These are phyloP conservation scores for Hibiscus syriacus DNA, from an alignment of 345 rosid species.

Conservation along the genomic window DNA sequence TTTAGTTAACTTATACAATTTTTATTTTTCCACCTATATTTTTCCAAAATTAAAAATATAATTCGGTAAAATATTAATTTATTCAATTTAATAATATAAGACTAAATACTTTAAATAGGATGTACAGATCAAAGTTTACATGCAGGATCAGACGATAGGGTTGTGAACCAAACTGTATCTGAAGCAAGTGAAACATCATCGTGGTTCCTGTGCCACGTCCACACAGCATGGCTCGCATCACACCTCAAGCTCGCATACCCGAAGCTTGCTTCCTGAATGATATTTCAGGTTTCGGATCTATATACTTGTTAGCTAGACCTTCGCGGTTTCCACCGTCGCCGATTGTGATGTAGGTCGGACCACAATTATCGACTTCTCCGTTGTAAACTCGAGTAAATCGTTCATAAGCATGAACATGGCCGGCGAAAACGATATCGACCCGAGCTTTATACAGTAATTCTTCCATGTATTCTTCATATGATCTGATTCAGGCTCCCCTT, in stretches of 20 bases:
- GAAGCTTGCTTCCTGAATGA: conserved; percentile 77
- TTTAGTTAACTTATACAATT: no score
- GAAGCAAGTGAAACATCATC: conserved; percentile 22
- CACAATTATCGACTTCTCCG: conserved; percentile 6
- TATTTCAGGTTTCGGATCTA: conserved; percentile 35
- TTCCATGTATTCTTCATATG: conserved; percentile 72
- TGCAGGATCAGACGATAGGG: conserved; percentile 34
- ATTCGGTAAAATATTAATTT: no score
- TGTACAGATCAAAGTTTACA: conserved; percentile 27
- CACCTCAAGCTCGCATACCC: conserved; percentile 64
- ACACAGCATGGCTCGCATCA: conserved; percentile 57
- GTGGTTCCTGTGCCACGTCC: conserved; percentile 79
- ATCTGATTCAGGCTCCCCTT: conserved; percentile 69
- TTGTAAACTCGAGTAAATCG: conserved; percentile 30
- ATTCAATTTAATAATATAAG: neutral
- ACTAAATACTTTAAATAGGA: no score
- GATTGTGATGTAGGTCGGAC: conserved; percentile 70
- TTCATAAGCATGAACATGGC: conserved; percentile 92
- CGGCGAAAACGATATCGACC: conserved; percentile 70
- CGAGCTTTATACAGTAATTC: conserved; percentile 49
- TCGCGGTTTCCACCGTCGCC: conserved; percentile 93
- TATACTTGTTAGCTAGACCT: conserved; percentile 51
- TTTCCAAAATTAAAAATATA: no score
- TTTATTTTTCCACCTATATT: no score
- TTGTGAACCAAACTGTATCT: conserved; percentile 53